These are phyloP conservation scores for Staphylotrichum longicolle DNA, from an alignment of 495 filamentous ascomycete genomes.

Conservation along the genomic window DNA sequence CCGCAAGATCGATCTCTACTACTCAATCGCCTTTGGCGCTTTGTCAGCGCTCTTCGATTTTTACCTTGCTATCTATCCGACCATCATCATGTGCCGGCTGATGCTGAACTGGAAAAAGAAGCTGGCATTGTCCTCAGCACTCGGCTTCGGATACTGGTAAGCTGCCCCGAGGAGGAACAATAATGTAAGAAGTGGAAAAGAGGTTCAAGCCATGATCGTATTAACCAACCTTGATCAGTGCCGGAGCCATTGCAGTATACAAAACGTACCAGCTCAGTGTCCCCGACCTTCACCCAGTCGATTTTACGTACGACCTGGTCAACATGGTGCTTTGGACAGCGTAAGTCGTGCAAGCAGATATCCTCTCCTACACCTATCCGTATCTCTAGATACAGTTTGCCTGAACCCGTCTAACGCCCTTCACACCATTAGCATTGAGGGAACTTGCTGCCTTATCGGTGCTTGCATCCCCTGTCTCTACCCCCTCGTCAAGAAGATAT, in stretches of 20 bases:
- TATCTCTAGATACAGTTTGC: too few relatives aligned
- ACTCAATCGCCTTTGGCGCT: slow-evolving; percentile 21
- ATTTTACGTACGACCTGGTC: slow-evolving; percentile 29
- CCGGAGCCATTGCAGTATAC: slow-evolving; percentile 24
- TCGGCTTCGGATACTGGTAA: slow-evolving; percentile 34
- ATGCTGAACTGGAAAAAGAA: slow-evolving; percentile 31
- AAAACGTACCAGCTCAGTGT: slow-evolving; percentile 24
- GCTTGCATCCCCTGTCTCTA: slow-evolving; percentile 29
- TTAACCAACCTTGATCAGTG: slow-evolving; percentile 5
- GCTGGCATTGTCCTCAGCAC: slow-evolving; percentile 23
- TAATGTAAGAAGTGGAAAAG: too few relatives aligned
- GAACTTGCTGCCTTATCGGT: slow-evolving; percentile 26
- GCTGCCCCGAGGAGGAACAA: background rate
- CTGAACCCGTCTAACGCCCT: background rate
- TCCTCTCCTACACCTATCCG: too few relatives aligned
- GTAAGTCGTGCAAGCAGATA: slow-evolving; percentile 9
- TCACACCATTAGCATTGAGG: slow-evolving; percentile 22
- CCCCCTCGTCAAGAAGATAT: slow-evolving; percentile 28
- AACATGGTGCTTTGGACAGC: slow-evolving; percentile 30
- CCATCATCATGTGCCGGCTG: slow-evolving; percentile 18
- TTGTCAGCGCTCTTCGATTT: slow-evolving; percentile 30
- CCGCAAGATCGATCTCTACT: slow-evolving; percentile 24
- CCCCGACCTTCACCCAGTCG: slow-evolving; percentile 6
- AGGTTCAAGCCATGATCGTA: too few relatives aligned
- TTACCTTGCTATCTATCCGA: slow-evolving; percentile 29